A percentile compares a stretch with the other conserved stretches of the same genome.
phyloP scores from a whole-genome alignment of 2,329 filamentous ascomycete species.

The Sphaerulina musiva region DNA sequence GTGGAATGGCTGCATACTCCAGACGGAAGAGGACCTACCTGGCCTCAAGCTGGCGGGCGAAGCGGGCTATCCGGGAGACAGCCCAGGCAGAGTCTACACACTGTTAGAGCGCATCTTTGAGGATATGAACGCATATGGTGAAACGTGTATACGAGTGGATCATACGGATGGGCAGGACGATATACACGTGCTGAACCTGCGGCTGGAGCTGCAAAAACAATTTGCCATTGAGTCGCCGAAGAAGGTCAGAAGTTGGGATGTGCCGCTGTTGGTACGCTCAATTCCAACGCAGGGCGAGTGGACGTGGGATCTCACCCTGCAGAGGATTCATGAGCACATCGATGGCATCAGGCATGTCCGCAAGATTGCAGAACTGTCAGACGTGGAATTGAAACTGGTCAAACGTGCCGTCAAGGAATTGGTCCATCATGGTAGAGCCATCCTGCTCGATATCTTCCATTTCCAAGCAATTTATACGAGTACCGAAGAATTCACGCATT shows the following conservation, averaged over 20 bases:
- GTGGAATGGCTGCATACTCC: conserved; percentile 80
- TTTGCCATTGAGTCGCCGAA: conserved; percentile 68
- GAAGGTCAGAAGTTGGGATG: conserved; percentile 77
- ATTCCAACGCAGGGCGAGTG: conserved; percentile 48
- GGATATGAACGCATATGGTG: conserved; percentile 92
- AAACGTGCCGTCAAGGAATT: conserved; percentile 82
- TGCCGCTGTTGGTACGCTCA: conserved; percentile 65
- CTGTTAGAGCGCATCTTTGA: conserved; percentile 83
- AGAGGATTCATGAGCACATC: conserved; percentile 74
- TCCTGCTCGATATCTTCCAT: conserved; percentile 91
- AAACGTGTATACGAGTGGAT: conserved; percentile 52
- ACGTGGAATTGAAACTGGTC: conserved; percentile 79
- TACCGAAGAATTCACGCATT: conserved; percentile 69
- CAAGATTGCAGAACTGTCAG: conserved; percentile 75
- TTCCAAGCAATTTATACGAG: conserved; percentile 87
- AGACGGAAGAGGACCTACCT: conserved; percentile 46
- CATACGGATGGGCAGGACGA: conserved; percentile 16
- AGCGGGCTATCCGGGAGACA: conserved; percentile 26
- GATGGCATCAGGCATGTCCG: conserved; percentile 87
- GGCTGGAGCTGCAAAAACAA: conserved; percentile 51
- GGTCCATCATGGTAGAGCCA: conserved; percentile 83
- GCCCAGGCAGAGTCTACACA: conserved; percentile 49
- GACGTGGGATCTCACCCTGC: conserved; percentile 71
- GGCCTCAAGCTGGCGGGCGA: conserved; percentile 27
- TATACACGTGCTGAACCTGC: conserved; percentile 28